Percentiles rank a stretch among this genome's conserved stretches.
phyloP scores from a whole-genome alignment of 2,329 filamentous ascomycete species.

The Sporothrix dimorphospora region DNA sequence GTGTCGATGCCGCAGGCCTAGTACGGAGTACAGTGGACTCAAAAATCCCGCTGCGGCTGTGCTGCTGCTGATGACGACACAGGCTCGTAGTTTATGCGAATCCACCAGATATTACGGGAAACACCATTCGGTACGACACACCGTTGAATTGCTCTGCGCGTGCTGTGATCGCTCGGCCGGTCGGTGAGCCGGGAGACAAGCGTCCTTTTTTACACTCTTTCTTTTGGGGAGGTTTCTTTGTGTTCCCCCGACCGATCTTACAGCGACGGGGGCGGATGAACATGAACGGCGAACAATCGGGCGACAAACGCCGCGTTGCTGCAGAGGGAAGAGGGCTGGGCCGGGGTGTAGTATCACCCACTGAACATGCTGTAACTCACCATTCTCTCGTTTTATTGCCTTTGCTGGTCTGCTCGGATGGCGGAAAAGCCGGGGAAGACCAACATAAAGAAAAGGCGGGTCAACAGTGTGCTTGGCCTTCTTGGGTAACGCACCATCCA shows the following conservation, averaged over 20 bases:
- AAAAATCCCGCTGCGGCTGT: background rate
- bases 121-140: background rate
- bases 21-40: background rate
- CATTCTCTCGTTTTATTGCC: background rate
- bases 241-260: conserved; percentile 9
- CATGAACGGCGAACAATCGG: background rate
- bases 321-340: background rate
- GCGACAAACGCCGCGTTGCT: too few relatives aligned
- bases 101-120: background rate
- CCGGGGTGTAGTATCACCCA: background rate
- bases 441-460: background rate
- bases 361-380: background rate
- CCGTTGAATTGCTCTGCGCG: background rate
- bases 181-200: background rate
- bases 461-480: background rate
- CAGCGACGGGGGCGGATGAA: conserved; percentile 13
- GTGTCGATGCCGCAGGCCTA: too few relatives aligned
- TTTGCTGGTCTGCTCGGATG: background rate
- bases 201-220: background rate
- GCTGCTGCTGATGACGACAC: conserved; percentile 9
- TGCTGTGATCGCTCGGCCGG: background rate
- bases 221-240: background rate
- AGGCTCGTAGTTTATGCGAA: too few relatives aligned
- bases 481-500: background rate
- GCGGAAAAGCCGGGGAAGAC: conserved; percentile 2